Percentiles rank a stretch among this genome's conserved stretches.
phyloP scores from a whole-genome alignment of 768 basidiomycete species.

The Harrya chromipes region DNA sequence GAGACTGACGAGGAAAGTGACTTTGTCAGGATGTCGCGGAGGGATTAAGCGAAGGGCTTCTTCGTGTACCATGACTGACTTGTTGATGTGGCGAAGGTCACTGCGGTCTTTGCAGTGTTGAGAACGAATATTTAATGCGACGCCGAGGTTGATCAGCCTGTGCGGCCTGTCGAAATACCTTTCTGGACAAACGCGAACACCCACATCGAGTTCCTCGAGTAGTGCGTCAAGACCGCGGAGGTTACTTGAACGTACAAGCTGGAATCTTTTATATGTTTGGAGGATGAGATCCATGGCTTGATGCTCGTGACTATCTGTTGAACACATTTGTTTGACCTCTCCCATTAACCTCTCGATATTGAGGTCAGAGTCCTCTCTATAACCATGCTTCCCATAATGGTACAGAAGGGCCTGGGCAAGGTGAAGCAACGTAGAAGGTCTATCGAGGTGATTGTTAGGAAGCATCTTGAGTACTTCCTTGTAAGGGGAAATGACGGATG shows the following conservation, averaged over 20 bases:
- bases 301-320: background rate
- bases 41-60: background rate
- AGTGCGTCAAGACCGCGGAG: background rate
- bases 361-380: too few species aligned
- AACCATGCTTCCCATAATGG: too few species aligned
- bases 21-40: background rate
- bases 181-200: background rate
- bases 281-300: conserved; percentile 1
- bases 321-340: too few species aligned
- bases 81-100: background rate
- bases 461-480: conserved; percentile 1
- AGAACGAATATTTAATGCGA: too few species aligned
- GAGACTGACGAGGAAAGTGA: background rate
- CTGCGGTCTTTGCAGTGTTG: too few species aligned
- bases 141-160: conserved; percentile 4
- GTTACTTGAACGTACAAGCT: background rate
- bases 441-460: too few species aligned
- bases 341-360: too few species aligned
- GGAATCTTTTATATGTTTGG: background rate
- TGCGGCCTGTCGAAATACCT: background rate
- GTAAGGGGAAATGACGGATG: background rate
- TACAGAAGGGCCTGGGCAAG: too few species aligned
- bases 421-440: too few species aligned
- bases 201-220: background rate
- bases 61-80: background rate